These are phyloP conservation scores for Trichoderma sp. DNA, from an alignment of 2,329 filamentous ascomycete genomes.

Conservation along the genomic window DNA sequence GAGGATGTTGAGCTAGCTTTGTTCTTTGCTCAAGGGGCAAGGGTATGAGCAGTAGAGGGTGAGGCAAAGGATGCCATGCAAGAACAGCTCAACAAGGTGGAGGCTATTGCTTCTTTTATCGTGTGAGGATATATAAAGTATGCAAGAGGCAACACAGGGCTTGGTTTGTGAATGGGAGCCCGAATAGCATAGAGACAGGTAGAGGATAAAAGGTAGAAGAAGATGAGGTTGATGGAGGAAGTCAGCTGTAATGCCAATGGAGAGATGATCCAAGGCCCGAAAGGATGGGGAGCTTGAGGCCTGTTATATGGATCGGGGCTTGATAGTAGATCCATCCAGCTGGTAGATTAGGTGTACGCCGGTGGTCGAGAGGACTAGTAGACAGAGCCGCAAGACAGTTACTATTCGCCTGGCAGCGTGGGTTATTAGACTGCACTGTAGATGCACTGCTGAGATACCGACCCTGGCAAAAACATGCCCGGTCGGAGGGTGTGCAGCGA, in stretches of 20 bases:
- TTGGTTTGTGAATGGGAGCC: not conserved
- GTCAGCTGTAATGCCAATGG: not conserved
- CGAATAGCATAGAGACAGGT: not conserved
- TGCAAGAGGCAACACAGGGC: not conserved
- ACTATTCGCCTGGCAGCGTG: not conserved
- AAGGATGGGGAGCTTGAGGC: not conserved
- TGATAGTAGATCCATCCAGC: conserved; percentile 9
- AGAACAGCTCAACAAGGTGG: not conserved
- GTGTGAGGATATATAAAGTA: not conserved
- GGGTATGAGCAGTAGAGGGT: not conserved
- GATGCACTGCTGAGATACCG: not conserved
- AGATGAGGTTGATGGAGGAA: not conserved
- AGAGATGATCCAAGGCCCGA: conserved; percentile 12
- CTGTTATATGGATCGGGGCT: conserved; percentile 20
- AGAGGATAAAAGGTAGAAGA: not conserved
- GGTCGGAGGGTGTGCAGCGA: not conserved
- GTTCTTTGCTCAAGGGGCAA: conserved; percentile 6
- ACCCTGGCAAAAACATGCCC: not conserved
- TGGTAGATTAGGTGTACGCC: conserved; percentile 1
- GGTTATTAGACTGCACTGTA: not conserved
- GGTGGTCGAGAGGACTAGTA: not conserved
- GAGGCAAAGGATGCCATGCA: not conserved
- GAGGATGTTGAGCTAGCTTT: not conserved
- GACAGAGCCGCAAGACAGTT: not conserved
- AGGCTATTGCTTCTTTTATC: not conserved